These are phyloP conservation scores for Pseudocercospora ulei DNA, from an alignment of 2,329 filamentous ascomycete species.

Conservation along the genomic window DNA sequence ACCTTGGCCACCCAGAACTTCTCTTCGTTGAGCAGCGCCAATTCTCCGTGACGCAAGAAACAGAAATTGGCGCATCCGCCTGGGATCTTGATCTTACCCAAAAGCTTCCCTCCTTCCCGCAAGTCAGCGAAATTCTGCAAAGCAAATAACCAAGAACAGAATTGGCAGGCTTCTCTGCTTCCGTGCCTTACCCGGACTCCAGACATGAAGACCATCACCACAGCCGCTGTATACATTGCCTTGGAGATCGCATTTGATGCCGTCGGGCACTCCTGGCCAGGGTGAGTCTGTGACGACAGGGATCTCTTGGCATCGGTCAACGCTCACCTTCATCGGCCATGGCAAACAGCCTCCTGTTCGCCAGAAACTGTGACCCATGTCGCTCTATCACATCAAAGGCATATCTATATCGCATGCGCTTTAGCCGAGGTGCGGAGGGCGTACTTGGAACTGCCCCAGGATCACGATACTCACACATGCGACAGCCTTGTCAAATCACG, in stretches of 20 bases:
- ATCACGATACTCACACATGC: slow-evolving; percentile 40
- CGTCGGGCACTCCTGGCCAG: slow-evolving; percentile 48
- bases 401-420: slow-evolving; percentile 14
- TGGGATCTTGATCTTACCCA: slow-evolving; percentile 51
- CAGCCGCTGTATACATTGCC: slow-evolving; percentile 51
- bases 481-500: slow-evolving; percentile 40
- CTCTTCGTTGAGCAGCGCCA: slow-evolving; percentile 27
- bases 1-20: slow-evolving; percentile 26
- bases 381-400: slow-evolving; percentile 30
- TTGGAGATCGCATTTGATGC: slow-evolving; percentile 46
- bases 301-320: neutral
- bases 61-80: slow-evolving; percentile 33
- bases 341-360: slow-evolving; percentile 28
- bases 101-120: slow-evolving; percentile 36
- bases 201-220: slow-evolving; percentile 49
- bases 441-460: slow-evolving; percentile 9
- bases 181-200: slow-evolving; percentile 35
- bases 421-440: slow-evolving; percentile 3
- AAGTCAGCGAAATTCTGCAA: neutral
- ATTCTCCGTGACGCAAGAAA: slow-evolving; percentile 26
- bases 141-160: neutral
- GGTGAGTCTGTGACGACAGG: slow-evolving; percentile 2
- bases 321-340: slow-evolving; percentile 24
- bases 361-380: slow-evolving; percentile 24
- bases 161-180: neutral